These are phyloP conservation scores for Pseudogymnoascus sp. DNA, from an alignment of 2,329 filamentous ascomycete species.

Conservation along the genomic window DNA sequence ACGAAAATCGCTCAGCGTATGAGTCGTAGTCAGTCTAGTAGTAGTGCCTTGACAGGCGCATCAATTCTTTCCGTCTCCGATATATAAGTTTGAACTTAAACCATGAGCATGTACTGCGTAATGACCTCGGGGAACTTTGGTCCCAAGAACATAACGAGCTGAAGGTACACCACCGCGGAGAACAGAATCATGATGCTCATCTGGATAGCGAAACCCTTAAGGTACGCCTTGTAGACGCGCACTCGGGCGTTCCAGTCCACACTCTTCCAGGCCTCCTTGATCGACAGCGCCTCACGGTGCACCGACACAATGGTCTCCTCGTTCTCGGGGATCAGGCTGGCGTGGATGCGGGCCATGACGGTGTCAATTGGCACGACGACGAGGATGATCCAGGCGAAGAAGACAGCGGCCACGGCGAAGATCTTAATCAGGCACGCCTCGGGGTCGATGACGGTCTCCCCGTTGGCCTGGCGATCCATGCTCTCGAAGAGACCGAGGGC, in stretches of 20 bases:
- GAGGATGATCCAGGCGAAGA: constrained; percentile 47
- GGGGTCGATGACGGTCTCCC: constrained; percentile 30
- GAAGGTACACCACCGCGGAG: constrained; percentile 40
- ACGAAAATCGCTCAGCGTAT: background rate
- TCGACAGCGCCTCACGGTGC: constrained; percentile 69
- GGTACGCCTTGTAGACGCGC: constrained; percentile 65
- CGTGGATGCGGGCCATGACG: constrained; percentile 73
- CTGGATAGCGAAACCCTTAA: constrained; percentile 58
- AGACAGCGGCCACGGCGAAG: constrained; percentile 36
- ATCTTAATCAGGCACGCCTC: constrained; percentile 37
- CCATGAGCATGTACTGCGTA: constrained; percentile 4
- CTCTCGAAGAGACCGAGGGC: constrained; percentile 29
- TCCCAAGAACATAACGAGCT: constrained; percentile 43
- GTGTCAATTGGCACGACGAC: constrained; percentile 69
- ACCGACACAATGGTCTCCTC: constrained; percentile 83
- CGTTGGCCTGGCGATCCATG: constrained; percentile 16
- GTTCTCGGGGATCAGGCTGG: constrained; percentile 73
- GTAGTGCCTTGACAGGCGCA: background rate
- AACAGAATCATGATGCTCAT: constrained; percentile 41
- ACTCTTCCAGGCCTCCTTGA: constrained; percentile 70
- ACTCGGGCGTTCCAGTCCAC: constrained; percentile 66
- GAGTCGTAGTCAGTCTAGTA: background rate
- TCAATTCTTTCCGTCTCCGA: background rate
- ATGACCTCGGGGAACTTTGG: constrained; percentile 4
- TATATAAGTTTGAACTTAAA: background rate